Evolutionary conservation across 352 stramenopile genomes (phyloP), one percentile per base, ranked within the genome.

Genomic region (Globisporangium polare): DNA sequence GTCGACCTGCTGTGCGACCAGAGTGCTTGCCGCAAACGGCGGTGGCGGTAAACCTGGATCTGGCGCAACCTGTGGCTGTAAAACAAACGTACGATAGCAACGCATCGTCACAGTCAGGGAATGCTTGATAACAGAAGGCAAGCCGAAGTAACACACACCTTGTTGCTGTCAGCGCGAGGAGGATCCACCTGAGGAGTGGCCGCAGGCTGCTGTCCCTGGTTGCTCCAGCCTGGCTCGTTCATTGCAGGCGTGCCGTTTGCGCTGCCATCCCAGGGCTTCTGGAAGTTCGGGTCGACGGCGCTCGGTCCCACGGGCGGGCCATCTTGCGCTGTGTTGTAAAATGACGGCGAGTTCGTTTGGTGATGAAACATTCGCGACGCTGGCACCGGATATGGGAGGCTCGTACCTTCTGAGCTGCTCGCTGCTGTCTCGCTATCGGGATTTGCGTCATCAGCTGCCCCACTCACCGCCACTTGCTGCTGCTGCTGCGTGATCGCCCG

Each of bases 351-450:
- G 51, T 73, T 74, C 12, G 75, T 78, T 39, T 74, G 77, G 39
- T 86, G 68, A 39, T 78, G 66, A 51, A 89, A 89, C 79, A 86
- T 84, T 59, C 79, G 77, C 26, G 78, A 74, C 45, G 78, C 60
- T 17, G 76, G 73, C 9, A 79, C 74, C 6, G 72, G 61, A 5
- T 58, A 64, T 33, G 68, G 61, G 53, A 53, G 31, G 7, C 50
- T 17, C 29, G 50, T 43, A 15, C 29, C 35, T 17, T 56, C 50
- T 9, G 29, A 20, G 50, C 35, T 56, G 10, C n/a, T 60, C 20
- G 18, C 20, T 1, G 29, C n/a, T 8, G 51, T 10, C 5, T 54
- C 41, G 10, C n/a, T 22, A n/a, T 68, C 27, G 17, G 42, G n/a
- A 15, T 18, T 47, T 5, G 18, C 18, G 27, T 17, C 46, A 12